These are phyloP conservation scores for Hibiscus tridactylites DNA, from an alignment of 345 rosid genomes.

Conservation along the genomic window DNA sequence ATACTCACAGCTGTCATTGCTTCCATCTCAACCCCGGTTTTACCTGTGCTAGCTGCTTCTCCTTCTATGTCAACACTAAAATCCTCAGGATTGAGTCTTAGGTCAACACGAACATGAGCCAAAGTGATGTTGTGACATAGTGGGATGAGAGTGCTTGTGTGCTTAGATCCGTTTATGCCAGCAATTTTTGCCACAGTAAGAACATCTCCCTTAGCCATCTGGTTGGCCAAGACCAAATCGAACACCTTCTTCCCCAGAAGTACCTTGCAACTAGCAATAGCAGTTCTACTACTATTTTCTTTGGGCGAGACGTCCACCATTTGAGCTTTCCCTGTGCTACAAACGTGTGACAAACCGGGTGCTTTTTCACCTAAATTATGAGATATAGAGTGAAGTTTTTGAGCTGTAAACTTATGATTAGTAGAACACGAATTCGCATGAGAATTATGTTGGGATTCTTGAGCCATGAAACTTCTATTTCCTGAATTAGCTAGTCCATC, in stretches of 20 bases:
- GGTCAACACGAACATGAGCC: constrained; percentile 60
- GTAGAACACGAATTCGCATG: constrained; percentile 15
- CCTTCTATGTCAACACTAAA: constrained; percentile 70
- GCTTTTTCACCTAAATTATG: constrained; percentile 9
- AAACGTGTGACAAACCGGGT: constrained; percentile 50
- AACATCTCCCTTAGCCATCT: constrained; percentile 91
- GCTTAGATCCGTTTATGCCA: constrained; percentile 82
- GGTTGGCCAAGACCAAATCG: constrained; percentile 70
- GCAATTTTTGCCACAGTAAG: constrained; percentile 86
- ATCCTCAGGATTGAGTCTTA: constrained; percentile 49
- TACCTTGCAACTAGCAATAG: constrained; percentile 73
- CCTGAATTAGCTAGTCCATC: constrained; percentile 35
- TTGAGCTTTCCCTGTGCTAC: constrained; percentile 62
- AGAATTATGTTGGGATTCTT: constrained; percentile 23
- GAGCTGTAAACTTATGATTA: constrained; percentile 6
- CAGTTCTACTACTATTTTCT: constrained; percentile 52
- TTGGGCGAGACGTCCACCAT: constrained; percentile 95
- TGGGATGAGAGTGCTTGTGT: constrained; percentile 74
- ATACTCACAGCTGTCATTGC: constrained; percentile 75
- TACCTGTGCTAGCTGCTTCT: constrained; percentile 69
- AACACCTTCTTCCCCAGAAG: constrained; percentile 61
- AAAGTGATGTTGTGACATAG: constrained; percentile 77
- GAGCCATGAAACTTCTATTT: constrained; percentile 12
- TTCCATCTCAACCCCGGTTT: constrained; percentile 94
- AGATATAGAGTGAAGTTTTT: constrained; percentile 19